These are phyloP conservation scores for Marasmius fiardii DNA, from an alignment of 1,284 basidiomycete species.

Conservation along the genomic window DNA sequence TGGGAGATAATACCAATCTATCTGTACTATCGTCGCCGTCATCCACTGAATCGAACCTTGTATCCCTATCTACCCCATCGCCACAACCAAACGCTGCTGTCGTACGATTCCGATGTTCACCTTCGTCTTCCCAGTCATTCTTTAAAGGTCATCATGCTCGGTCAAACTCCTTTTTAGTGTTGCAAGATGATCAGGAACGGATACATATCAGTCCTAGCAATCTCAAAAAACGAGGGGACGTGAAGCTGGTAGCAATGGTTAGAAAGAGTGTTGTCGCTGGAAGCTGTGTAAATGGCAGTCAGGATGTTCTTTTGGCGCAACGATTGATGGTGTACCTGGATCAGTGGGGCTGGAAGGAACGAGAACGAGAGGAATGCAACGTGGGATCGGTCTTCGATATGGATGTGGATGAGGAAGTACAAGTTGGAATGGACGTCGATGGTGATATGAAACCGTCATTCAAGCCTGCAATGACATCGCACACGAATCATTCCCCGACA, in stretches of 20 bases:
- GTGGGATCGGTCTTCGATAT: background rate
- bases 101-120: background rate
- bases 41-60: background rate
- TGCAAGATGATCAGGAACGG: background rate
- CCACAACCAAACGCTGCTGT: background rate
- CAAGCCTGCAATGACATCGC: background rate
- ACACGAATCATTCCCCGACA: background rate
- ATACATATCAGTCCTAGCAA: background rate
- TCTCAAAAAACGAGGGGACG: background rate
- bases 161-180: background rate
- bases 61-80: background rate
- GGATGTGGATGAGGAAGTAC: constrained; percentile 1
- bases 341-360: background rate
- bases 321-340: background rate
- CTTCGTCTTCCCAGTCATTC: background rate
- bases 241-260: background rate
- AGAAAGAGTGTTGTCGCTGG: background rate
- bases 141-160: background rate
- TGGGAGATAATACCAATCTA: background rate
- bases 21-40: background rate
- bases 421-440: background rate
- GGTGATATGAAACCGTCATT: background rate
- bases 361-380: background rate
- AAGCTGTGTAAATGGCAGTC: background rate
- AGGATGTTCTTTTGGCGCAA: background rate